These are phyloP conservation scores for Centrapalus pauciflorus DNA, from an alignment of 129 eudicot species.

Conservation along the genomic window DNA sequence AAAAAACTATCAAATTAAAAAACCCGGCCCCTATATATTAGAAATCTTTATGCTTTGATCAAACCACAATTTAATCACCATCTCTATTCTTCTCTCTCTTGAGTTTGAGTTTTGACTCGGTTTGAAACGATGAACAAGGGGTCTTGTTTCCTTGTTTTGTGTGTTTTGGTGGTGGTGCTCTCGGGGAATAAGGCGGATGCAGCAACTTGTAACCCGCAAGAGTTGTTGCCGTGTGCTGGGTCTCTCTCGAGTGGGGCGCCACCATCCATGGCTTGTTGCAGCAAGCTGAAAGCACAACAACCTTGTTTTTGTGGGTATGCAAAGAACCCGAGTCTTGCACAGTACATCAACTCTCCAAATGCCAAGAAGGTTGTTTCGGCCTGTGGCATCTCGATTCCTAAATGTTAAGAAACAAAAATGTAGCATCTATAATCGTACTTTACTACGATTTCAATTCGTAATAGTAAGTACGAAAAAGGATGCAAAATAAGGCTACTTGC, in stretches of 20 bases:
- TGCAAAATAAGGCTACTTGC: slow-evolving; percentile 21
- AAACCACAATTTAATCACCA: slow-evolving; percentile 1
- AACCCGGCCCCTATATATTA: slow-evolving; percentile 21
- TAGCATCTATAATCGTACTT: not conserved
- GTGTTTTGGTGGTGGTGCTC: slow-evolving; percentile 9
- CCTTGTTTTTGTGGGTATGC: slow-evolving; percentile 21
- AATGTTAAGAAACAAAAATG: slow-evolving; percentile 20
- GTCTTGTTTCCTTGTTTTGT: slow-evolving; percentile 9
- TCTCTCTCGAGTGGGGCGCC: slow-evolving; percentile 17
- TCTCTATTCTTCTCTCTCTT: not conserved
- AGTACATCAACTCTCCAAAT: slow-evolving; percentile 28
- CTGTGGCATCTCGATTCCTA: slow-evolving; percentile 27
- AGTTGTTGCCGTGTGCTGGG: slow-evolving; percentile 15
- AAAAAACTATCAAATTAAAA: not conserved
- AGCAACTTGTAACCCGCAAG: slow-evolving; percentile 22
- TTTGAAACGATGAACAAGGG: slow-evolving; percentile 20
- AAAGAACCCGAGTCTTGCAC: slow-evolving; percentile 21
- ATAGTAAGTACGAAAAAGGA: not conserved
- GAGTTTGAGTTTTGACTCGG: not conserved
- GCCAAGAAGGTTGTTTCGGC: slow-evolving; percentile 25
- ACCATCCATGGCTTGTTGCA: slow-evolving; percentile 25
- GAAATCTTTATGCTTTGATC: not conserved
- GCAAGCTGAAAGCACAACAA: slow-evolving; percentile 24
- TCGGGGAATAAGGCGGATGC: slow-evolving; percentile 16
- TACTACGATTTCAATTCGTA: slow-evolving; percentile 10